These are phyloP conservation scores for Scenedesmus sp. DNA, from an alignment of 163 green algal genomes.

Conservation along the genomic window DNA sequence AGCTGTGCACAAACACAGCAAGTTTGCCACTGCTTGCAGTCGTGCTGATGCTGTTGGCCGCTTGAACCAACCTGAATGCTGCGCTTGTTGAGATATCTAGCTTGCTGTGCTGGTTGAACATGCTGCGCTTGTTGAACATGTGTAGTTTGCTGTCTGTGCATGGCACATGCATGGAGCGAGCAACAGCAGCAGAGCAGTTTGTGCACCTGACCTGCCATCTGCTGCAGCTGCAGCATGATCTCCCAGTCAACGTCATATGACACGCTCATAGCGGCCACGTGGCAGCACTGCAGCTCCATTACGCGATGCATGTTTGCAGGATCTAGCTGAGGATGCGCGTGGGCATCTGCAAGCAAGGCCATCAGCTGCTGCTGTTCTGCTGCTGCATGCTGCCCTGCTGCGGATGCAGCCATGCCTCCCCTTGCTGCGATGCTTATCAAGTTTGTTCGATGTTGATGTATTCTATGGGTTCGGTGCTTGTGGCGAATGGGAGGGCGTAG, in stretches of 20 bases:
- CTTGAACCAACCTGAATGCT: neutral
- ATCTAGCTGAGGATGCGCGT: constrained; percentile 54
- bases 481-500: neutral
- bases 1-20: too few species aligned
- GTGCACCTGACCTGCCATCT: neutral
- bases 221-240: constrained; percentile 47
- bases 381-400: neutral
- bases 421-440: neutral
- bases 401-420: neutral
- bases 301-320: constrained; percentile 27
- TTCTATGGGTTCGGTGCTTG: neutral
- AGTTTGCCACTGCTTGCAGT: too few species aligned
- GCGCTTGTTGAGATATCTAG: neutral
- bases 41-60: too few species aligned
- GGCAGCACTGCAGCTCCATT: neutral
- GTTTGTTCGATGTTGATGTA: neutral
- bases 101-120: neutral
- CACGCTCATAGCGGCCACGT: constrained; percentile 53
- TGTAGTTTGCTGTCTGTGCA: too few species aligned
- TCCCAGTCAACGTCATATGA: constrained; percentile 54
- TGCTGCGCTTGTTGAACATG: neutral
- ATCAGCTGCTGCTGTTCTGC: constrained; percentile 6
- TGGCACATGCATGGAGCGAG: neutral
- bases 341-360: constrained; percentile 36
- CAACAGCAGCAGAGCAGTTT: neutral